Base-by-base conservation (phyloP, 73 alveolate species). In the Blepharisma japonicum region DNA sequence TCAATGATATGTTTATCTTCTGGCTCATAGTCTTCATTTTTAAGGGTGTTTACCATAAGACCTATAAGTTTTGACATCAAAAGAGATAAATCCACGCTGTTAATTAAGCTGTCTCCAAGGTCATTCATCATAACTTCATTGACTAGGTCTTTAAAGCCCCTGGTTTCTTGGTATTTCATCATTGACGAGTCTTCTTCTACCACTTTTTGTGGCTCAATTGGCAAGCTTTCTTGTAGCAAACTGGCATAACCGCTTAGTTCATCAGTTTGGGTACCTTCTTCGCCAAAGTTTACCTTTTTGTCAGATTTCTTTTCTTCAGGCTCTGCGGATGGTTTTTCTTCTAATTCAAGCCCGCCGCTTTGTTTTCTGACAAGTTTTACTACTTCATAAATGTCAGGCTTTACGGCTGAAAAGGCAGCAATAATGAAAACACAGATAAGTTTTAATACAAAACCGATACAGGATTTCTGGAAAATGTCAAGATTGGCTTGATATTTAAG, bases 1-100 rank as follows among this genome's bases (percentile, higher is more conserved):
- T 85, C 92, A 55, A 85, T 77, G 48, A 85, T 85, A 5, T 27
- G 71, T 85, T 85, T 85, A 53, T 85, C 92, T 46, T 85, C 92
- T 14, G 55, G 53, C 47, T 85, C 92, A 48, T 70, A 55, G 53
- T 85, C 92, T 25, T 55, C 42, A 39, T 68, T 42, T 11, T 68
- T 46, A 14, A 71, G 45, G 48, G 56, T 79, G 47, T 45, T 42
- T n/a, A 42, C 83, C 86, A 79, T 79, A 4, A 47, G 2, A 2
- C 27, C 68, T 21, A 70, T 47, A 45, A 70, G 21, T 45, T 70
- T 70, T n/a, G 80, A 0, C n/a, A 45, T 45, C 70, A 70, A 45
- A 7, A 14, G 11, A 39, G 56, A 39, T 2, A 70, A 70, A 47
- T 70, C 66, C 6, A 70, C 80, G n/a, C 14, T 45, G 2, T 45